Evolutionary conservation across 345 rosid species (phyloP), one percentile per base, ranked within the genome.

Genomic region (Lepidium aucheri): DNA sequence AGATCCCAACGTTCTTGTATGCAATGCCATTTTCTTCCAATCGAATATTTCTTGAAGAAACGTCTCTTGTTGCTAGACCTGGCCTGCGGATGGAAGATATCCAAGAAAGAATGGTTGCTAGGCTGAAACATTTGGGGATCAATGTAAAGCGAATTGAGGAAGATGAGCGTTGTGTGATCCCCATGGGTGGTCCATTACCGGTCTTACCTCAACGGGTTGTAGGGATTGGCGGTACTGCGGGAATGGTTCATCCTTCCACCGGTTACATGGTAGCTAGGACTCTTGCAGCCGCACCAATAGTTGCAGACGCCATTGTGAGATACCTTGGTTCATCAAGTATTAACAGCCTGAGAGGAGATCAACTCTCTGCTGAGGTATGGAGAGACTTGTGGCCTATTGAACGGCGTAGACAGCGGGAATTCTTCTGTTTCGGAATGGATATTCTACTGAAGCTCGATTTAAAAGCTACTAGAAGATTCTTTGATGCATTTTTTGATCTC

Each of bases 371-470:
- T 22, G 72, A 83, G 68, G 96, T 94, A 10, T 94, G 99, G 99
- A 83, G 78, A 76, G 92, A 94, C 68, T 82, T 94, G 67, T 94
- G 99, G 99, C 99, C 99, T 18, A 88, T 88, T 44, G 67, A 88
- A 65, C 84, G 97, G 72, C 79, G 97, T 66, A 84, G 99, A 73
- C 99, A 94, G 49, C 79, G 99, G 75, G 99, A 94, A 59, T 94
- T 94, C 85, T 94, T 94, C 83, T 94, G 99, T 79, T 94, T 94
- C 3, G 97, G 99, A n/a, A 94, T 94, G 99, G 99, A 90, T 78
- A 77, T 88, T 63, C 72, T 94, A 68, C 89, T 94, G 39, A 94
- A 90, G 76, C 96, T 90, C 1, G 95, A 94, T 66, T 77, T 94
- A 69, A 77, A 67, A 3, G 96, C 80, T 34, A 94, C 99, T 3